A percentile compares a stretch with the other conserved stretches of the same genome.
These are phyloP conservation scores for Myriosclerotinia duriaeana DNA, from an alignment of 2,329 filamentous ascomycete species.

Conservation along the genomic window DNA sequence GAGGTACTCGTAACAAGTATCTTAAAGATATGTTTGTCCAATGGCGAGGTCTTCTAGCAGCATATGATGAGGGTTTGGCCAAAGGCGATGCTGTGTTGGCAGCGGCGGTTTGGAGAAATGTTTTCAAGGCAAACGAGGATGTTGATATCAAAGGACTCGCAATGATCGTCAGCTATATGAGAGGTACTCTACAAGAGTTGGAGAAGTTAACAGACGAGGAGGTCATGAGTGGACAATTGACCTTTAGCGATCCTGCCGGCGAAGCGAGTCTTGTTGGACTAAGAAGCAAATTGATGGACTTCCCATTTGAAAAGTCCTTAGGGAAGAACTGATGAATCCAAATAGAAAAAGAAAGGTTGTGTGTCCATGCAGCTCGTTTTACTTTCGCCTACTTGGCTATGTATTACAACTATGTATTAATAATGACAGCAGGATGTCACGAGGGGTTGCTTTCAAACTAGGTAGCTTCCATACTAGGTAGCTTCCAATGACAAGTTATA, in stretches of 20 bases:
- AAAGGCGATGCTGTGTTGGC: constrained; percentile 76
- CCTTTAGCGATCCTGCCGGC: constrained; percentile 49
- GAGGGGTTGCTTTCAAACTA: not conserved
- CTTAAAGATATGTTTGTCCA: constrained; percentile 89
- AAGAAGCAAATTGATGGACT: constrained; percentile 45
- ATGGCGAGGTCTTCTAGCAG: constrained; percentile 83
- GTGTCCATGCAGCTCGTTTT: not conserved
- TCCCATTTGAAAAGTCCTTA: constrained; percentile 37
- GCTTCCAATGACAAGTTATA: too few species aligned
- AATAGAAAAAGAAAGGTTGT: constrained; percentile 15
- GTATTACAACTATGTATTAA: not conserved
- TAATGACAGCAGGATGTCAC: not conserved
- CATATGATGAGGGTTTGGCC: constrained; percentile 79
- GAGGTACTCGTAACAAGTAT: constrained; percentile 60
- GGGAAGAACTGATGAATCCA: constrained; percentile 38
- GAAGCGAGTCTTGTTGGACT: constrained; percentile 43
- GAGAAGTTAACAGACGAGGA: constrained; percentile 54
- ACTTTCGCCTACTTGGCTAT: too few species aligned
- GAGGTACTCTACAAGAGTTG: constrained; percentile 55
- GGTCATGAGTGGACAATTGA: constrained; percentile 48
- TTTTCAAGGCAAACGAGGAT: constrained; percentile 73
- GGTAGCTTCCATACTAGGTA: not conserved
- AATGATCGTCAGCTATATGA: constrained; percentile 62
- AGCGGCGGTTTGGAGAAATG: constrained; percentile 86
- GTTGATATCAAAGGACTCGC: constrained; percentile 62